Conservation (phyloP, 768 basidiomycete species). For the Floccularia luteovirens region DNA sequence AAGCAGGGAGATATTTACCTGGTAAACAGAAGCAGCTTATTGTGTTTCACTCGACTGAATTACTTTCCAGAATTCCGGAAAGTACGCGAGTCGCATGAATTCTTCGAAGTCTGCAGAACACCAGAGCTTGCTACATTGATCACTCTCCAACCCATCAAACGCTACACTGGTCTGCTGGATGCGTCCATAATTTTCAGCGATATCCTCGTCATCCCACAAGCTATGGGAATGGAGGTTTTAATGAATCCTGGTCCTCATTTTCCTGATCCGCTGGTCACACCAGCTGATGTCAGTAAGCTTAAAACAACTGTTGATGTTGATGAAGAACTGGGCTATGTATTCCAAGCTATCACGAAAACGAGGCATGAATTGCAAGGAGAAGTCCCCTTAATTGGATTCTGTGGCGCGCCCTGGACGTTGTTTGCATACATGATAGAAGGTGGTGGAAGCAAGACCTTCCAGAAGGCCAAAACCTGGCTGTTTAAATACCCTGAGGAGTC, state of each 20-base stretch:
- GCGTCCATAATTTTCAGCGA: slow-evolving; percentile 98
- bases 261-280: slow-evolving; percentile 75
- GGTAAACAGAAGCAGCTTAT: slow-evolving; percentile 31
- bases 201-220: slow-evolving; percentile 96
- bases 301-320: slow-evolving; percentile 62
- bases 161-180: slow-evolving; percentile 82
- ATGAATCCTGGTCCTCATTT: slow-evolving; percentile 94
- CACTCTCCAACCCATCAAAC: slow-evolving; percentile 89
- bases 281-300: slow-evolving; percentile 64
- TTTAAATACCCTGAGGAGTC: slow-evolving; percentile 87
- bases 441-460: slow-evolving; percentile 83
- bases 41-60: not conserved
- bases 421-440: slow-evolving; percentile 99
- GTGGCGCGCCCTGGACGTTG: slow-evolving; percentile 96
- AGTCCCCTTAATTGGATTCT: slow-evolving; percentile 96
- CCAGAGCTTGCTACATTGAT: slow-evolving; percentile 85
- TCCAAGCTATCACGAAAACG: slow-evolving; percentile 83
- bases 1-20: slow-evolving; percentile 93
- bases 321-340: slow-evolving; percentile 86
- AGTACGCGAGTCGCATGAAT: slow-evolving; percentile 79
- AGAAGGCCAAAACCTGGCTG: slow-evolving; percentile 91
- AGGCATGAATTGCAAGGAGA: slow-evolving; percentile 75
- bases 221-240: slow-evolving; percentile 90
- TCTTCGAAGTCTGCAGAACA: slow-evolving; percentile 92
- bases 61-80: slow-evolving; percentile 74